Evolutionary conservation across 2,329 filamentous ascomycete species (phyloP).

Genomic region (Botrytis byssoidea): DNA sequence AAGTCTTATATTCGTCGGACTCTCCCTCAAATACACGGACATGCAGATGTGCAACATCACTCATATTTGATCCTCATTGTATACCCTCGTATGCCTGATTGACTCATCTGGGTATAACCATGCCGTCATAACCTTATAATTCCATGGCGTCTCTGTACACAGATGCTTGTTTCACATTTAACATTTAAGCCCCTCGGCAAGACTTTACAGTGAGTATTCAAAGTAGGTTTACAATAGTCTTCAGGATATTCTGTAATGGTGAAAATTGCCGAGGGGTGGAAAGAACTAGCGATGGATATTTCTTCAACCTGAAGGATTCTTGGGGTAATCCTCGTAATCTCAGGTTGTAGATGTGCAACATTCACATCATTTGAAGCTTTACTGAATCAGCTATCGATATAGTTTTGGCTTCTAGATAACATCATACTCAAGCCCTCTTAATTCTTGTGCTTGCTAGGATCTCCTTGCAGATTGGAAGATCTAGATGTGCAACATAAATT

Average conservation of each 20-base stretch:
- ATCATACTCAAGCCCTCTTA: neutral
- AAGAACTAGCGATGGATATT: neutral
- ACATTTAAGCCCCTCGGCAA: too few relatives aligned
- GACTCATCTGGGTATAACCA: neutral
- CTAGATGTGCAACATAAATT: neutral
- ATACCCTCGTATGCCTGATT: neutral
- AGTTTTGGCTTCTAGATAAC: neutral
- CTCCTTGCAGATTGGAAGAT: neutral
- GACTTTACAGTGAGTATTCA: neutral
- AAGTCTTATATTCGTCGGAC: neutral
- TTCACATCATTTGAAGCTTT: neutral
- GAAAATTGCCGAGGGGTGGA: neutral
- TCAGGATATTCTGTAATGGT: neutral
- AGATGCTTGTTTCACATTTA: neutral
- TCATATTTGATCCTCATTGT: neutral
- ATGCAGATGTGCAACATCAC: neutral
- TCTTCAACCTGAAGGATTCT: neutral
- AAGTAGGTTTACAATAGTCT: neutral
- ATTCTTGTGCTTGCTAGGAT: neutral
- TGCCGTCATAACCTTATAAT: neutral
- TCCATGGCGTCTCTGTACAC: neutral
- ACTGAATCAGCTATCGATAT: neutral
- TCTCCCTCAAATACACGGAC: neutral
- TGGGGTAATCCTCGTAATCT: neutral
- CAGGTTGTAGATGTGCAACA: neutral